phyloP scores from a whole-genome alignment of 2,329 filamentous ascomycete species.

The Tolypocladium paradoxum region DNA sequence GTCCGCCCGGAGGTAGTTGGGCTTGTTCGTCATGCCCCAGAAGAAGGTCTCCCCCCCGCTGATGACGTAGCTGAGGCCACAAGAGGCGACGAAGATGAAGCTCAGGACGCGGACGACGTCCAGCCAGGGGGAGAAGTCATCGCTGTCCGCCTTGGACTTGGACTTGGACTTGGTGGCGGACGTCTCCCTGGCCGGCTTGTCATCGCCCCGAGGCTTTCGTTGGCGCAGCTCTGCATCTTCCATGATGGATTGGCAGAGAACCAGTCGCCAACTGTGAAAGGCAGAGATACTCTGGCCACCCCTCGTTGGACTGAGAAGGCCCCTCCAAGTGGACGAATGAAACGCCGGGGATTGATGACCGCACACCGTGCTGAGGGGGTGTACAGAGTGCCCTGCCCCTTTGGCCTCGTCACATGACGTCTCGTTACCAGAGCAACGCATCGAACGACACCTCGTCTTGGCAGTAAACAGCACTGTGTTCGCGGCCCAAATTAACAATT shows the following conservation, averaged over 20 bases:
- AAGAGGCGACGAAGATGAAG: slow-evolving; percentile 55
- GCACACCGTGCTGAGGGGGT: not conserved
- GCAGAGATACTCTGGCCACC: not conserved
- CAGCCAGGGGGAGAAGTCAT: slow-evolving; percentile 48
- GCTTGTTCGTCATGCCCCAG: slow-evolving; percentile 52
- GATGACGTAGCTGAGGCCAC: slow-evolving; percentile 64
- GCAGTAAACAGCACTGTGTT: slow-evolving; percentile 7
- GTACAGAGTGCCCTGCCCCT: not conserved
- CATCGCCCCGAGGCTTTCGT: slow-evolving; percentile 24
- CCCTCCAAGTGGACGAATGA: not conserved
- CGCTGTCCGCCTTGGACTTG: slow-evolving; percentile 29
- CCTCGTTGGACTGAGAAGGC: not conserved
- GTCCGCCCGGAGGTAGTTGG: slow-evolving; percentile 49
- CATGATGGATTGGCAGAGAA: slow-evolving; percentile 14
- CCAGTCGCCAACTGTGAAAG: not conserved
- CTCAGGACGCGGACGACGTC: slow-evolving; percentile 60
- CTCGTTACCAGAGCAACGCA: slow-evolving; percentile 5
- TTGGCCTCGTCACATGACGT: not conserved
- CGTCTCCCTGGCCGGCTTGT: slow-evolving; percentile 12
- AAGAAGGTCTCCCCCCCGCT: slow-evolving; percentile 59
- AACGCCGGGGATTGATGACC: not conserved
- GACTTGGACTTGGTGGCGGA: slow-evolving; percentile 5
- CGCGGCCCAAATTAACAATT: not conserved
- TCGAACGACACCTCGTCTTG: not conserved
- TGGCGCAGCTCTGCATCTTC: slow-evolving; percentile 31